A percentile compares a stretch with the other conserved stretches of the same genome.
These are phyloP conservation scores for Rickenella mellea DNA, from an alignment of 768 basidiomycete species.

Conservation along the genomic window DNA sequence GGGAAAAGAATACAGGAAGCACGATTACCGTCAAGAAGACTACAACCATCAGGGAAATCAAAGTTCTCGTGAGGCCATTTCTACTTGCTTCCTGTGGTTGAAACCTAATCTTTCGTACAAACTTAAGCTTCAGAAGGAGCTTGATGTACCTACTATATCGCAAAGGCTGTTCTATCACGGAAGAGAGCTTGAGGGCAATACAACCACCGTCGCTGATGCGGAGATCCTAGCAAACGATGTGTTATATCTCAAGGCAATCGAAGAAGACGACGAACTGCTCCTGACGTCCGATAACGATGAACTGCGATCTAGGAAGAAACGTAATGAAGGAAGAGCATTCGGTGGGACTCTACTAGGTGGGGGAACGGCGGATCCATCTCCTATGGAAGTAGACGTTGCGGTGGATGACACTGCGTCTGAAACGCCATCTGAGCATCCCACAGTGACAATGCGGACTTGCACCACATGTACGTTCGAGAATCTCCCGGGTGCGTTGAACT, in stretches of 20 bases:
- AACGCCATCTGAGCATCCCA: no score
- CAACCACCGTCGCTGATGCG: conserved; percentile 39
- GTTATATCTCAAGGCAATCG: conserved; percentile 56
- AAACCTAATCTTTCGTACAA: conserved; percentile 2
- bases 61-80: conserved; percentile 42
- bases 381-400: conserved; percentile 8
- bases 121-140: conserved; percentile 47
- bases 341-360: conserved; percentile 62
- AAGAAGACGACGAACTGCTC: conserved; percentile 45
- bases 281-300: conserved; percentile 38
- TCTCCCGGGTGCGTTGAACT: conserved; percentile 22
- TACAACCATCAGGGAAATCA: conserved; percentile 72
- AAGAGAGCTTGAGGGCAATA: conserved; percentile 56
- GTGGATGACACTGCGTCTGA: no score
- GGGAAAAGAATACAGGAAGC: conserved; percentile 41
- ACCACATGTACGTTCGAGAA: conserved; percentile 52
- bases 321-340: conserved; percentile 60
- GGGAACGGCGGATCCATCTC: conserved; percentile 11
- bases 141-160: conserved; percentile 65
- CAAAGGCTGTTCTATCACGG: conserved; percentile 60
- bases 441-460: conserved; percentile 36
- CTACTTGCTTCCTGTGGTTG: neutral
- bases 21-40: conserved; percentile 47
- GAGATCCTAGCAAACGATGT: conserved; percentile 51
- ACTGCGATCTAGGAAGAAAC: conserved; percentile 30